Percentiles rank a stretch among this genome's conserved stretches.
These are phyloP conservation scores for Corylus americana DNA, from an alignment of 306 rosid species.

Conservation along the genomic window DNA sequence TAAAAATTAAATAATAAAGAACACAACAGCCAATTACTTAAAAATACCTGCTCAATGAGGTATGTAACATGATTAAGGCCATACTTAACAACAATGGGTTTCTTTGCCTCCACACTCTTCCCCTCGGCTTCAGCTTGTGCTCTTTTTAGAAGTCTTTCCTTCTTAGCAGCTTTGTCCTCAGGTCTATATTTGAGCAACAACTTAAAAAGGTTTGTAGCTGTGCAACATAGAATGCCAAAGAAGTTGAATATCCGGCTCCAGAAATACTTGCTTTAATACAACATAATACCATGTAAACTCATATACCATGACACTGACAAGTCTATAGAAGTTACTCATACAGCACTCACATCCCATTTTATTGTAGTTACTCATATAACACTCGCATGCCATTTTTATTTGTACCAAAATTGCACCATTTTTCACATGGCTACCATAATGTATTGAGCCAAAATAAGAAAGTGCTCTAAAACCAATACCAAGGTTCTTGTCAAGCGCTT, in stretches of 20 bases:
- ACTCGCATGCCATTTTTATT: no score
- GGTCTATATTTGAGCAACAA: slow-evolving; percentile 61
- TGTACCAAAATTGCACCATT: no score
- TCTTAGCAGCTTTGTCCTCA: slow-evolving; percentile 72
- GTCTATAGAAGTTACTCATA: no score
- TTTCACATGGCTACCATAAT: no score
- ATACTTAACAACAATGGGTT: slow-evolving; percentile 75
- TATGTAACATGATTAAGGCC: slow-evolving; percentile 83
- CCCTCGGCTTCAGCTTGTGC: slow-evolving; percentile 76
- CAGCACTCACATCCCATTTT: no score
- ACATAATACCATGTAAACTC: no score
- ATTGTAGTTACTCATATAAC: no score
- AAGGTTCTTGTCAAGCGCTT: slow-evolving; percentile 69
- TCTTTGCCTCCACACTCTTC: slow-evolving; percentile 55
- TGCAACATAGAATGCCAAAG: background rate
- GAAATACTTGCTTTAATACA: no score
- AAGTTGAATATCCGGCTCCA: no score
- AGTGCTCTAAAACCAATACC: slow-evolving; percentile 33
- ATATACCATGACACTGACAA: no score
- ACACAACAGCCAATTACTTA: background rate
- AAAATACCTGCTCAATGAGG: slow-evolving; percentile 72
- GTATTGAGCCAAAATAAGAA: background rate
- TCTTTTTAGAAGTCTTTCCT: slow-evolving; percentile 60
- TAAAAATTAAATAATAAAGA: no score
- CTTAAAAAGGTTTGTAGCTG: slow-evolving; percentile 70